Evolutionary conservation across 1,284 basidiomycete genomes (phyloP).

Genomic region (Neonothopanus nambi): DNA sequence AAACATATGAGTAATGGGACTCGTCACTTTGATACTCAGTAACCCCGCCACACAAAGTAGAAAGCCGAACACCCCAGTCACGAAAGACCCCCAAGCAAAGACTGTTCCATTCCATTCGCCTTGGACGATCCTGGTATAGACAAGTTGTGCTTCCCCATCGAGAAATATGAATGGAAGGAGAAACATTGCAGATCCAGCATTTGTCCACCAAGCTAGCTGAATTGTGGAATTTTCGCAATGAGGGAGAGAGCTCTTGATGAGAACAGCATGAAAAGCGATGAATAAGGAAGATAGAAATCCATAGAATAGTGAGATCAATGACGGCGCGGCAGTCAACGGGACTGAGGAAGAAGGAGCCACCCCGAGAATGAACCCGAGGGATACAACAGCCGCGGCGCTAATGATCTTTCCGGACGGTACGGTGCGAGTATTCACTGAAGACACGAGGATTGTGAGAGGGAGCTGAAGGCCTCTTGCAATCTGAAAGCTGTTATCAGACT

Average conservation of each 20-base stretch:
- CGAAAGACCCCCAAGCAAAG: constrained; percentile 62
- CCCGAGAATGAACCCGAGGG: constrained; percentile 64
- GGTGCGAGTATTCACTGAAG: constrained; percentile 49
- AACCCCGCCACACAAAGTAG: constrained; percentile 69
- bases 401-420: constrained; percentile 50
- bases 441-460: constrained; percentile 71
- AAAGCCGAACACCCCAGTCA: constrained; percentile 75
- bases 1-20: constrained; percentile 77
- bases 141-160: constrained; percentile 47
- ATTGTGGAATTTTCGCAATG: constrained; percentile 69
- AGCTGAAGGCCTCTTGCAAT: constrained; percentile 79
- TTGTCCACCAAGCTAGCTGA: constrained; percentile 76
- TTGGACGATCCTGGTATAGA: constrained; percentile 37
- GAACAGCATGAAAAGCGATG: constrained; percentile 72
- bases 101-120: constrained; percentile 47
- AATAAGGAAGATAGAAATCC: constrained; percentile 71
- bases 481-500: constrained; percentile 33
- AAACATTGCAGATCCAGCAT: constrained; percentile 64
- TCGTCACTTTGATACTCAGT: constrained; percentile 72
- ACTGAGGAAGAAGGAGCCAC: constrained; percentile 50
- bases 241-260: constrained; percentile 70
- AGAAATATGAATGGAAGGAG: constrained; percentile 62
- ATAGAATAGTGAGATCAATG: constrained; percentile 59
- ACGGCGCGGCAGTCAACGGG: constrained; percentile 44
- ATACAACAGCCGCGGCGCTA: constrained; percentile 55